Conservation (phyloP, 2,329 filamentous ascomycete genomes). For the Pseudogymnoascus sp. region DNA sequence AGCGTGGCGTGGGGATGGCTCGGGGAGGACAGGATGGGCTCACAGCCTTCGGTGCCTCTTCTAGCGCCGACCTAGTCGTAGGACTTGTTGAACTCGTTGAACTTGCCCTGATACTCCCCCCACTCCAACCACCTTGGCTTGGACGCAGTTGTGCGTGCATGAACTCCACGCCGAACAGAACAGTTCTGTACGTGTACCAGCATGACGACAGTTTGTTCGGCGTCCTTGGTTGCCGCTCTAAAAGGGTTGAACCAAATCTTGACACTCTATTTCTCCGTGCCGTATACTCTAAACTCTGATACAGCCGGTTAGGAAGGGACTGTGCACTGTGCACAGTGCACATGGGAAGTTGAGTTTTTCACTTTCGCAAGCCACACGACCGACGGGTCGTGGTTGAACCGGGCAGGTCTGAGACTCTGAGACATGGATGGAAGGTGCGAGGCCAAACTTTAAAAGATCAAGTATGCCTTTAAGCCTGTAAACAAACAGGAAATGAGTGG, state of each 20-base stretch:
- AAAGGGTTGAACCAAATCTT: background rate
- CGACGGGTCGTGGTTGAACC: background rate
- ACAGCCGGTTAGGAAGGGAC: background rate
- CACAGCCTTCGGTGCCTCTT: background rate
- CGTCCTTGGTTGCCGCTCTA: background rate
- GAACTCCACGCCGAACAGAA: background rate
- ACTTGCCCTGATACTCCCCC: background rate
- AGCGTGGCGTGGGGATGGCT: background rate
- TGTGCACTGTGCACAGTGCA: background rate
- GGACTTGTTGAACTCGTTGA: background rate
- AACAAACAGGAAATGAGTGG: background rate
- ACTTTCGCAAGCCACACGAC: background rate
- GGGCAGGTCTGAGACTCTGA: background rate
- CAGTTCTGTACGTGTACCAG: background rate
- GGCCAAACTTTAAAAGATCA: conserved; percentile 2
- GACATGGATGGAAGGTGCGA: conserved; percentile 4
- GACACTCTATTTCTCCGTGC: background rate
- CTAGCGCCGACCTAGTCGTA: background rate
- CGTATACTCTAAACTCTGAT: background rate
- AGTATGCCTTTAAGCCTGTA: background rate
- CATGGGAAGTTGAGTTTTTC: background rate
- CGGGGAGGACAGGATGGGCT: background rate
- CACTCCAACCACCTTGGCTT: background rate
- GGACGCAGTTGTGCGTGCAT: background rate
- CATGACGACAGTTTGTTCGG: background rate